A percentile compares a stretch with the other conserved stretches of the same genome.
phyloP scores from a whole-genome alignment of 164 flowering plant genomes.

The Liquidambar formosana region DNA sequence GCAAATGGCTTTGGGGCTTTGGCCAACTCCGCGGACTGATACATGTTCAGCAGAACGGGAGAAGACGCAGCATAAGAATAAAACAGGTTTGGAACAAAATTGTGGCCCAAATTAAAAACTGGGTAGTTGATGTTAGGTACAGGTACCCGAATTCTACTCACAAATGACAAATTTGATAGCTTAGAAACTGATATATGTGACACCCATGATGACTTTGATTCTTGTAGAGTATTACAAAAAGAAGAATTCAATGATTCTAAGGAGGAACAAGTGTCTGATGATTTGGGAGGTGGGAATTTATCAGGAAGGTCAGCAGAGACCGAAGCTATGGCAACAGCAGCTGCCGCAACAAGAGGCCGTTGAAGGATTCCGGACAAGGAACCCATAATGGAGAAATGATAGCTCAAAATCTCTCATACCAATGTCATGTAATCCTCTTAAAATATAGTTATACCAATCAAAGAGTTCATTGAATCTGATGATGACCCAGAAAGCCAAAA shows the following conservation, averaged over 20 bases:
- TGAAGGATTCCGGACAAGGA: conserved; percentile 69
- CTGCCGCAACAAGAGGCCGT: conserved; percentile 67
- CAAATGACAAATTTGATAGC: conserved; percentile 51
- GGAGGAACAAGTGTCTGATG: conserved; percentile 25
- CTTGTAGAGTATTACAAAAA: conserved; percentile 15
- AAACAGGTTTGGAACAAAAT: conserved; percentile 8
- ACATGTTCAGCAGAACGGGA: conserved; percentile 39
- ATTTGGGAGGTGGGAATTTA: conserved; percentile 32
- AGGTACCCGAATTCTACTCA: conserved; percentile 48
- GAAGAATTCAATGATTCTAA: conserved; percentile 25
- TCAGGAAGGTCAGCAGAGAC: conserved; percentile 57
- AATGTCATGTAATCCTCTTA: conserved; percentile 12
- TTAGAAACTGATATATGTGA: conserved; percentile 50
- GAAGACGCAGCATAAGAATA: conserved; percentile 35
- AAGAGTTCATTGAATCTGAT: not conserved
- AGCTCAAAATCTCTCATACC: conserved; percentile 24
- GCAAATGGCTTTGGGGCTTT: conserved; percentile 49
- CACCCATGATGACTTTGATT: conserved; percentile 49
- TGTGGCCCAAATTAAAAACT: conserved; percentile 22
- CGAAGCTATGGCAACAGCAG: conserved; percentile 70
- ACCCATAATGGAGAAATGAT: conserved; percentile 46
- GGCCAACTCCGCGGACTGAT: conserved; percentile 61
- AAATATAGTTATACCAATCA: not conserved
- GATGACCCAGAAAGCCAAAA: conserved; percentile 1
- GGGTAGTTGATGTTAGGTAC: conserved; percentile 42